Conservation (phyloP, 371 early-diverging fungal species). For the Dichotomocladium elegans region DNA sequence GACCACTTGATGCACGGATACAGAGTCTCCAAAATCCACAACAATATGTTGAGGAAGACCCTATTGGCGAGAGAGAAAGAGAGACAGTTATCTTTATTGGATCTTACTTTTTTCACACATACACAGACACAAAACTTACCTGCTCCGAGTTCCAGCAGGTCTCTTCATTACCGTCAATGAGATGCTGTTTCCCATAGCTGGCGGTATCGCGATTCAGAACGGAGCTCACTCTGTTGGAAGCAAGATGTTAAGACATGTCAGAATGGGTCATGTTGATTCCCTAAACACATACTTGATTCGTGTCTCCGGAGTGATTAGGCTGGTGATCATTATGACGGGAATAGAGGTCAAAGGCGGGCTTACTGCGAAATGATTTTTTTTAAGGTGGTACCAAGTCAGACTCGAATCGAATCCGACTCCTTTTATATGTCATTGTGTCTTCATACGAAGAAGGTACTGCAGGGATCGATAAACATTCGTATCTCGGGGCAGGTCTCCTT, state of each 20-base stretch:
- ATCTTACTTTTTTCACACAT: background rate
- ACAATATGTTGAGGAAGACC: constrained; percentile 81
- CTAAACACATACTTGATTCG: constrained; percentile 51
- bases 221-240: constrained; percentile 76
- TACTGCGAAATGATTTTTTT: too few species aligned
- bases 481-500: too few species aligned
- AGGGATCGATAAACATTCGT: too few species aligned
- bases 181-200: constrained; percentile 77
- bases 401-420: too few species aligned
- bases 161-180: constrained; percentile 74
- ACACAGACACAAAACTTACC: constrained; percentile 29
- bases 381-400: too few species aligned
- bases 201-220: constrained; percentile 78
- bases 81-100: background rate
- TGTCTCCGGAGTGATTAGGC: constrained; percentile 47
- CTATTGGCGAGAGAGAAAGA: constrained; percentile 23
- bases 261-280: background rate
- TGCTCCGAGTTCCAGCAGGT: constrained; percentile 96
- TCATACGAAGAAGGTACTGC: too few species aligned
- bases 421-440: too few species aligned
- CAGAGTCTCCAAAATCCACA: constrained; percentile 65
- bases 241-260: background rate
- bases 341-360: too few species aligned
- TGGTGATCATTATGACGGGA: too few species aligned
- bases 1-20: constrained; percentile 33